Evolutionary conservation across 805 yeast genomes (phyloP).

Genomic region (Schizosaccharomyces osmophilus): DNA sequence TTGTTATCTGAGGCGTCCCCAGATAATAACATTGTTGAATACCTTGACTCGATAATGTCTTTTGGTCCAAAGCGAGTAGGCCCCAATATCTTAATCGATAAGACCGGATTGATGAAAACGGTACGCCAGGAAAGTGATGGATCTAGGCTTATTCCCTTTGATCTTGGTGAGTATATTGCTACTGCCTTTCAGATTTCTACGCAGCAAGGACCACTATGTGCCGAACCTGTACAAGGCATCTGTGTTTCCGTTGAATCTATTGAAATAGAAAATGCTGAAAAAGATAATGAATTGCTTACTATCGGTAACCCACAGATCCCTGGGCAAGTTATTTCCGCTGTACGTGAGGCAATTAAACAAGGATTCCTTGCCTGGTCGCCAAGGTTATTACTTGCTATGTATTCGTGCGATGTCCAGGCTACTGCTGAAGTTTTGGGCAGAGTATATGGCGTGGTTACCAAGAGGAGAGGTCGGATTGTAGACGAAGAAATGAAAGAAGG

Average conservation of each 20-base stretch:
- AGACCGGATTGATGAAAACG: conserved; percentile 10
- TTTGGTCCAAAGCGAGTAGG: conserved; percentile 65
- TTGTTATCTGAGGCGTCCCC: background rate
- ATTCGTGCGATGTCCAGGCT: conserved; percentile 84
- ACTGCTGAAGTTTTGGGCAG: conserved; percentile 83
- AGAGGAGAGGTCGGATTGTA: conserved; percentile 58
- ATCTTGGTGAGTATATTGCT: conserved; percentile 27
- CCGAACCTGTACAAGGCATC: conserved; percentile 72
- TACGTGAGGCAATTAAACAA: conserved; percentile 48
- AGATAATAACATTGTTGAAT: conserved; percentile 8
- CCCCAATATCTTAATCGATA: conserved; percentile 47
- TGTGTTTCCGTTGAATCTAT: conserved; percentile 17
- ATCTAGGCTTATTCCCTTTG: background rate
- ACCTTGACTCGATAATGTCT: conserved; percentile 20
- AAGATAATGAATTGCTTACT: conserved; percentile 8
- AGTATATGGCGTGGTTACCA: conserved; percentile 82
- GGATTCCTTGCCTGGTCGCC: conserved; percentile 66
- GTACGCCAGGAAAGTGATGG: background rate
- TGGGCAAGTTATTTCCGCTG: conserved; percentile 50
- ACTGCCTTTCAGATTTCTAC: conserved; percentile 72
- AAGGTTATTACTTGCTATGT: conserved; percentile 74
- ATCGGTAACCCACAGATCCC: conserved; percentile 15
- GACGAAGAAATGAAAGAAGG: conserved; percentile 96
- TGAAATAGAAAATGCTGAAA: conserved; percentile 8
- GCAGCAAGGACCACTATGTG: conserved; percentile 65